phyloP scores from a whole-genome alignment of 306 rosid species.

The Comarum palustre region DNA sequence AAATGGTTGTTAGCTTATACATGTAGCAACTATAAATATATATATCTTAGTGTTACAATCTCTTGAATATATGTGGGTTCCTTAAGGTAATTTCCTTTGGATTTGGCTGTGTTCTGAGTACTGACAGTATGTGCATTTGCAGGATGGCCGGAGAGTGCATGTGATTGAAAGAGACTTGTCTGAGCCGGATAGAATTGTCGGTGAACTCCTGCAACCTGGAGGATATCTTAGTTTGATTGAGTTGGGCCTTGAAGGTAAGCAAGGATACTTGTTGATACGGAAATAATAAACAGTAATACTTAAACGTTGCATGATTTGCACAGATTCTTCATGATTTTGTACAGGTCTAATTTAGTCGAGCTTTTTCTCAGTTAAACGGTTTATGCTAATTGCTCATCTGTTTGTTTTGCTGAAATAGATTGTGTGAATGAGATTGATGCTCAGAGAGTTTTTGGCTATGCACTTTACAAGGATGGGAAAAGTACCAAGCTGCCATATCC shows the following conservation, averaged over 20 bases:
- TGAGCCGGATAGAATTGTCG: conserved; percentile 82
- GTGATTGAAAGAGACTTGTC: conserved; percentile 78
- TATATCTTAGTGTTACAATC: background rate
- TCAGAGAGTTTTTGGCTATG: conserved; percentile 73
- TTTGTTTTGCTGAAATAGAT: conserved; percentile 29
- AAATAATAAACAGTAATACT: background rate
- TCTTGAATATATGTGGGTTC: background rate
- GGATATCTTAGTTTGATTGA: conserved; percentile 75
- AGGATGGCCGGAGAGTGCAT: conserved; percentile 77
- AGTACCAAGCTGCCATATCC: conserved; percentile 62
- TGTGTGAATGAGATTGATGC: conserved; percentile 76
- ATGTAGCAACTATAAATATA: background rate
- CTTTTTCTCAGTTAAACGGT: background rate
- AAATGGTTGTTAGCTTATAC: background rate
- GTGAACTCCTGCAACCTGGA: conserved; percentile 88
- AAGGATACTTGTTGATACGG: background rate
- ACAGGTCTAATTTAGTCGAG: background rate
- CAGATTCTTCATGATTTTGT: background rate
- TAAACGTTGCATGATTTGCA: background rate
- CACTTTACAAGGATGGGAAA: conserved; percentile 68
- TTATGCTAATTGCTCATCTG: background rate
- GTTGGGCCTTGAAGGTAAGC: conserved; percentile 73
- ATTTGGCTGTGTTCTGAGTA: background rate
- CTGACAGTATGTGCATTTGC: background rate
- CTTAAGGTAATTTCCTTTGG: background rate